phyloP scores from a whole-genome alignment of 225 moss, liverwort and hornwort genomes.

The Thuidium tamariscinum region DNA sequence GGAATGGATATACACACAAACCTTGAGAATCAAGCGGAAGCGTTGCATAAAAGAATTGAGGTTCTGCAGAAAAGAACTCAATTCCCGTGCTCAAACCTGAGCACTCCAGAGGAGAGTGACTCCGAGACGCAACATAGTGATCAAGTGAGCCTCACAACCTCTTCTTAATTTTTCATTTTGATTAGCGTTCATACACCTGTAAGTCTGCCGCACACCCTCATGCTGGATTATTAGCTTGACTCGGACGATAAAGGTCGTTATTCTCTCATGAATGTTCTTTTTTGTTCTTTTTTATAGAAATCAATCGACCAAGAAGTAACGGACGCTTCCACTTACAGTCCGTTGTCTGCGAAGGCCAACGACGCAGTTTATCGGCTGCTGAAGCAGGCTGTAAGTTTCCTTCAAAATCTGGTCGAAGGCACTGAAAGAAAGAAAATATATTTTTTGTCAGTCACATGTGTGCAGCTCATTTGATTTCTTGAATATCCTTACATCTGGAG shows the following conservation, averaged over 20 bases:
- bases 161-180: neutral
- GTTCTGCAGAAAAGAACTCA: conserved; percentile 41
- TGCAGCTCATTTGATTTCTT: neutral
- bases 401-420: neutral
- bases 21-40: conserved; percentile 54
- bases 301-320: conserved; percentile 6
- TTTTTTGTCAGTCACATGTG: neutral
- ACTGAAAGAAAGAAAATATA: neutral
- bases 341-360: conserved; percentile 17
- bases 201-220: neutral
- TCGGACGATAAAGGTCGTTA: neutral
- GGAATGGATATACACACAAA: conserved; percentile 3
- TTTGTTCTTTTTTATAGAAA: conserved; percentile 2
- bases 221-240: neutral
- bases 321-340: conserved; percentile 4
- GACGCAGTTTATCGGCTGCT: conserved; percentile 35
- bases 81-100: conserved; percentile 3
- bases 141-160: conserved; percentile 6
- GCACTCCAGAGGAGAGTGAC: conserved; percentile 29
- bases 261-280: neutral
- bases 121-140: conserved; percentile 29
- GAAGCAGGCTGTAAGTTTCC: conserved; percentile 24
- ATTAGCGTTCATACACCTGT: neutral
- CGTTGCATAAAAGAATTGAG: conserved; percentile 53
- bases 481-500: neutral